Evolutionary conservation across 768 basidiomycete genomes (phyloP).

Genomic region (Boletus patriciae): DNA sequence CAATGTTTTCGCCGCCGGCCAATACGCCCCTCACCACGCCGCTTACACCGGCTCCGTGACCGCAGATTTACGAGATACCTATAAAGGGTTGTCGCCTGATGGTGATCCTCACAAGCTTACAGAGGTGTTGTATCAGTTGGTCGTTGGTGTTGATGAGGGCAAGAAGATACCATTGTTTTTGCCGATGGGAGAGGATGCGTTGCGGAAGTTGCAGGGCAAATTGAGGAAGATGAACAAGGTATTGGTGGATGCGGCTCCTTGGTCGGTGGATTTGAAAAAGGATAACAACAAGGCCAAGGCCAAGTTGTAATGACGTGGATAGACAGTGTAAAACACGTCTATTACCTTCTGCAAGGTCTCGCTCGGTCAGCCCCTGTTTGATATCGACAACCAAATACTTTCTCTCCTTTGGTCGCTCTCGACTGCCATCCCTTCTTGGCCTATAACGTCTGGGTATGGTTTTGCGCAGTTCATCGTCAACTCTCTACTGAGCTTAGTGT

Average conservation of each 20-base stretch:
- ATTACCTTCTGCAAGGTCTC: too few relatives aligned
- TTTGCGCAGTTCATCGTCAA: too few relatives aligned
- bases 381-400: too few relatives aligned
- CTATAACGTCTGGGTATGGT: too few relatives aligned
- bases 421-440: too few relatives aligned
- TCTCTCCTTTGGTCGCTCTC: too few relatives aligned
- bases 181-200: slow-evolving; percentile 10
- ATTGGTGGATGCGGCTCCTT: not conserved
- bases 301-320: not conserved
- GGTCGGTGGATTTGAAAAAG: slow-evolving; percentile 2
- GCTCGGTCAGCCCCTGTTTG: too few relatives aligned
- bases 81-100: not conserved
- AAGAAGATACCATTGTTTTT: slow-evolving; percentile 6
- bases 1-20: not conserved
- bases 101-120: slow-evolving; percentile 18
- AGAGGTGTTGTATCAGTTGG: slow-evolving; percentile 1
- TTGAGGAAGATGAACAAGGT: not conserved
- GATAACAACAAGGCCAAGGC: not conserved
- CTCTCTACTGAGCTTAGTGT: too few relatives aligned
- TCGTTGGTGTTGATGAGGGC: not conserved
- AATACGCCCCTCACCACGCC: slow-evolving; percentile 4
- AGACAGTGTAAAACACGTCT: too few relatives aligned
- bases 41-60: slow-evolving; percentile 6
- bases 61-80: not conserved
- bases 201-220: slow-evolving; percentile 4